Conservation (phyloP, 192 early-diverging fungal species). For the Coemansia sp. region DNA sequence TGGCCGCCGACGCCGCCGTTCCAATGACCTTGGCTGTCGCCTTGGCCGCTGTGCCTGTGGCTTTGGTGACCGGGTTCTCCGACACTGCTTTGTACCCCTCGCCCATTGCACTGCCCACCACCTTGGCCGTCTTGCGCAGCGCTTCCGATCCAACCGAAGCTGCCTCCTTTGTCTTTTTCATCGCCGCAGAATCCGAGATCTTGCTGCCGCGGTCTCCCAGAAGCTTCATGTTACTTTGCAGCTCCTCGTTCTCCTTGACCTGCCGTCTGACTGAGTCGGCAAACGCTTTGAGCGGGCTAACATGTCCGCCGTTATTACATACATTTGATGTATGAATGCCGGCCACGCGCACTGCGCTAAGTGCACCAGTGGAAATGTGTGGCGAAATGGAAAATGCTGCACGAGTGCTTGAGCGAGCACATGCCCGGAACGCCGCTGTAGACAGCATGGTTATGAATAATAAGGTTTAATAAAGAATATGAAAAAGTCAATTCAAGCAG, state of each 20-base stretch:
- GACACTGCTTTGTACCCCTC: constrained; percentile 67
- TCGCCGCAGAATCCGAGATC: constrained; percentile 80
- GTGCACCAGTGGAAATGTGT: background rate
- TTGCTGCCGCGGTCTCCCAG: constrained; percentile 79
- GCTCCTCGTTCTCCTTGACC: constrained; percentile 90
- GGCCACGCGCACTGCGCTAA: constrained; percentile 8
- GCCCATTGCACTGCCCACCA: constrained; percentile 63
- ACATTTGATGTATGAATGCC: constrained; percentile 36
- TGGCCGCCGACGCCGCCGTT: constrained; percentile 61
- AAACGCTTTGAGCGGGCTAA: constrained; percentile 75
- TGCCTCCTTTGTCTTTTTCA: constrained; percentile 82
- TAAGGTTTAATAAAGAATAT: background rate
- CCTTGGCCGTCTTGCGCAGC: constrained; percentile 70
- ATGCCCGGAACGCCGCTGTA: constrained; percentile 6
- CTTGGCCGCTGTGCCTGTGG: constrained; percentile 69
- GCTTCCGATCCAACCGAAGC: constrained; percentile 58
- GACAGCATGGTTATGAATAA: background rate
- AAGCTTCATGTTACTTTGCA: constrained; percentile 89
- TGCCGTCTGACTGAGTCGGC: constrained; percentile 89
- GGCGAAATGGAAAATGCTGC: background rate
- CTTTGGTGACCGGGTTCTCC: constrained; percentile 78
- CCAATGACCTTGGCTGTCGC: constrained; percentile 65
- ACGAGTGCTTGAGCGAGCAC: constrained; percentile 1
- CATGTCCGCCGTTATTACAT: constrained; percentile 42
- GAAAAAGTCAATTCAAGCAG: background rate